Evolutionary conservation across 345 rosid genomes (phyloP), one percentile per base, ranked within the genome.

Genomic region (Arabidopsis arenosa): DNA sequence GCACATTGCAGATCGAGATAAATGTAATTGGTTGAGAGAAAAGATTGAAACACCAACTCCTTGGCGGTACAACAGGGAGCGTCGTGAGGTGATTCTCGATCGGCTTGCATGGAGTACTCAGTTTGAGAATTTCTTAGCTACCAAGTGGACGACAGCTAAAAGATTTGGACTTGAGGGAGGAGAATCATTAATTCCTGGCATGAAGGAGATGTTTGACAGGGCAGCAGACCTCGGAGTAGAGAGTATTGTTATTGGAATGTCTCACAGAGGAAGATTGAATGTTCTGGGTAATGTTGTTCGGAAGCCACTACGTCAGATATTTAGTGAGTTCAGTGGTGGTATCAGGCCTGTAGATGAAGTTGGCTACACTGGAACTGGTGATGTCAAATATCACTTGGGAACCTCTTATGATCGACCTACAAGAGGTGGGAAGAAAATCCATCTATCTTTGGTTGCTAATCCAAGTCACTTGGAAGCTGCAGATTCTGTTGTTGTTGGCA

Each of bases 401-500:
- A 90, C 93, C 68, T 90, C 96, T 56, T 90, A 89, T 79, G 96
- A 90, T 75, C 84, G 96, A 40, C 96, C 96, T 72, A 90, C 96
- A 32, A 84, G 96, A 79, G 96, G 93, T 55, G 96, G 92, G 63
- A 87, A 86, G 79, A 84, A 90, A 63, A 90, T 90, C 62, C 96
- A 90, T 81, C 83, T 90, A 45, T 90, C 96, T 72, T 79, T 90
- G 83, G 93, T 90, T 75, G 96, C 96, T 52, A 91, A 91, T 75
- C 97, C 97, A 11, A 91, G 97, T 86, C 97, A 91, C 75, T 79
- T 91, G 83, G 97, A 91, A 85, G 97, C 97, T 72, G 97, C 90
- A 5, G 90, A 89, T 63, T 89, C 92, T 0, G 93, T 91, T 80
- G 92, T 91, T 74, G 86, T 91, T 63, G 97, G 94, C 14, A 91